Base-by-base conservation (phyloP, 371 early-diverging fungal species). In the Blastocladiella emersonii region DNA sequence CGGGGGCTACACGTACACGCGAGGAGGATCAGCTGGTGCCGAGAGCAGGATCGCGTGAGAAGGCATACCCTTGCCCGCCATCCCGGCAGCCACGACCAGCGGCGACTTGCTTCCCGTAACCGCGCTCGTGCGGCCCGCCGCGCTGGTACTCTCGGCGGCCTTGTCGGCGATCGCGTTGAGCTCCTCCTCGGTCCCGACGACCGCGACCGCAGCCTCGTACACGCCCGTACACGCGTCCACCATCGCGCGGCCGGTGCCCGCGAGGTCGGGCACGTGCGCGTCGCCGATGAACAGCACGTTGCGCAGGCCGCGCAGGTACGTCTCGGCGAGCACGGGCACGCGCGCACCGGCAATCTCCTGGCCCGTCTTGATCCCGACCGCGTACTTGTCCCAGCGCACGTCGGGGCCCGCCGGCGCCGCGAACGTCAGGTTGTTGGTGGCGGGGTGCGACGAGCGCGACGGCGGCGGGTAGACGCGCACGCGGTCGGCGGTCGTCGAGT, bases 351-450 rank as follows among this genome's bases (percentile, higher is more conserved):
- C 74, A 13, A 72, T 69, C 45, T 78, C 80, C 3, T 57, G 30
- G 21, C 80, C 80, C 8, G 78, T 72, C 60, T 80, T 78, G n/a
- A 80, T 59, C 8, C 74, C 76, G 43, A 80, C 62, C 37, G 76
- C 80, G 25, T 71, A 55, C 32, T 62, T 39, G 55, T 73, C 67
- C 55, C 60, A 71, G 34, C 64, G 44, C 7, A 69, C 66, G 30
- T 65, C 61, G 34, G 65, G 45, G n/a, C n/a, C n/a, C n/a, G n/a
- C n/a, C n/a, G n/a, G n/a, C n/a, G n/a, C n/a, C n/a, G n/a, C n/a
- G n/a, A n/a, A n/a, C n/a, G n/a, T n/a, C n/a, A n/a, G n/a, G n/a
- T n/a, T n/a, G n/a, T n/a, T n/a, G n/a, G n/a, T n/a, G n/a, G n/a
- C n/a, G n/a, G n/a, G n/a, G n/a, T n/a, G n/a, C n/a, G n/a, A n/a